Percentiles rank a stretch among this genome's conserved stretches.
These are phyloP conservation scores for Tetrastigma voinierianum DNA, from an alignment of 164 flowering plant species.

Conservation along the genomic window DNA sequence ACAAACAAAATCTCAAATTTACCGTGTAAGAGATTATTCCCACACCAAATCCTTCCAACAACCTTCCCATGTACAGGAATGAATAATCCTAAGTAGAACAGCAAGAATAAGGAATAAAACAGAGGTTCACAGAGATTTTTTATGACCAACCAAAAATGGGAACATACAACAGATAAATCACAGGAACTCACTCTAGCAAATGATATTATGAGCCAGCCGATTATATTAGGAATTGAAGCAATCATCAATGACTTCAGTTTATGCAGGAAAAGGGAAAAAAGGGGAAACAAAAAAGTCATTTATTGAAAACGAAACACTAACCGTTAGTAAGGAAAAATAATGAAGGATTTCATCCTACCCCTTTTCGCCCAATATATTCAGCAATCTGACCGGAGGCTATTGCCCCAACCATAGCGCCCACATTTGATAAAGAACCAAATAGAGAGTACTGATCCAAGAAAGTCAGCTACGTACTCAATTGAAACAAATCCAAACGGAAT, in stretches of 20 bases:
- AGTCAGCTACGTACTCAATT: background rate
- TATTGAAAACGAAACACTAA: background rate
- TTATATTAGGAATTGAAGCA: too few relatives aligned
- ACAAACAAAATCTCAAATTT: constrained; percentile 4
- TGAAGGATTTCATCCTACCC: constrained; percentile 22
- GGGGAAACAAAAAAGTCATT: background rate
- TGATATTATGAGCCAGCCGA: too few relatives aligned
- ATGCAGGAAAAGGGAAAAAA: background rate
- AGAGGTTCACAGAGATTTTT: background rate
- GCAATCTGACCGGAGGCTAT: too few relatives aligned
- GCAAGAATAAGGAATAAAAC: background rate
- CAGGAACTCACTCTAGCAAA: constrained; percentile 34
- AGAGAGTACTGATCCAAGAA: constrained; percentile 46
- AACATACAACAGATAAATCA: background rate
- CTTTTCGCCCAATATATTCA: too few relatives aligned
- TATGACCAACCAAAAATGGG: background rate
- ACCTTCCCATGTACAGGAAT: too few relatives aligned
- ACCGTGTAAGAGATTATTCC: too few relatives aligned
- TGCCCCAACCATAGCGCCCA: constrained; percentile 33
- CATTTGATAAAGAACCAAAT: constrained; percentile 67
- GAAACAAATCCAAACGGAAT: constrained; percentile 2
- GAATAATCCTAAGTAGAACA: background rate
- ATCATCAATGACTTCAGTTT: constrained; percentile 18
- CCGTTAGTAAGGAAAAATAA: background rate
- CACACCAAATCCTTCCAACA: too few relatives aligned